A percentile compares a stretch with the other conserved stretches of the same genome.
These are phyloP conservation scores for Endotrypanum monterogeii DNA, from an alignment of 208 protist genomes.

Conservation along the genomic window DNA sequence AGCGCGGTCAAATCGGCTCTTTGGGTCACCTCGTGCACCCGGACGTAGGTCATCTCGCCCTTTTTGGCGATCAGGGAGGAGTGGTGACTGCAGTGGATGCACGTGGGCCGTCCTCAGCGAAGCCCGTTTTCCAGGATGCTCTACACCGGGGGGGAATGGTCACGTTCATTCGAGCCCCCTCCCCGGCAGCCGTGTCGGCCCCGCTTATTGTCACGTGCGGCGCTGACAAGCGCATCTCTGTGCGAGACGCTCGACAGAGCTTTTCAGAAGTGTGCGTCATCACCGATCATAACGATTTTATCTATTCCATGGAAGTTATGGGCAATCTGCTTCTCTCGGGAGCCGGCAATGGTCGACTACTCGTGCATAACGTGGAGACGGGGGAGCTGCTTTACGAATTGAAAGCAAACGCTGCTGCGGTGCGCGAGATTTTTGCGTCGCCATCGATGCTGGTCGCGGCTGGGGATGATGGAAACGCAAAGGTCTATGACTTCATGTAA, in stretches of 20 bases:
- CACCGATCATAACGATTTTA: conserved; percentile 75
- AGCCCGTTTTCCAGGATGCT: conserved; percentile 49
- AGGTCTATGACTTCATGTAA: conserved; percentile 61
- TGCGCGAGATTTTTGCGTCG: conserved; percentile 70
- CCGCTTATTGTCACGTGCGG: conserved; percentile 76
- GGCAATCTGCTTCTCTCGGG: conserved; percentile 69
- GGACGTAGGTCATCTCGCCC: conserved; percentile 36
- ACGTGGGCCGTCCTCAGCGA: conserved; percentile 27
- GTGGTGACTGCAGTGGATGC: conserved; percentile 70
- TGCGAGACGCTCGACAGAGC: conserved; percentile 60
- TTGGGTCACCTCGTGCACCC: conserved; percentile 50
- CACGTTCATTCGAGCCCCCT: conserved; percentile 44
- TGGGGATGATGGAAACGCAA: conserved; percentile 87
- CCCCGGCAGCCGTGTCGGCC: conserved; percentile 22
- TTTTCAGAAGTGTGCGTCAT: conserved; percentile 54
- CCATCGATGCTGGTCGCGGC: conserved; percentile 52
- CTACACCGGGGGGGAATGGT: conserved; percentile 80
- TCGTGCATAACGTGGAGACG: conserved; percentile 74
- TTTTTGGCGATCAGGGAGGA: conserved; percentile 79
- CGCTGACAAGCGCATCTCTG: conserved; percentile 71
- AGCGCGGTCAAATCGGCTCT: conserved; percentile 71
- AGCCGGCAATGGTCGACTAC: conserved; percentile 76
- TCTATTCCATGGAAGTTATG: conserved; percentile 79
- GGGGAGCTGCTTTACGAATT: conserved; percentile 82
- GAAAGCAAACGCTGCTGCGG: conserved; percentile 61